Conservation (phyloP, 202 grass and related monocot genomes). For the Cymbopogon flexuosus region DNA sequence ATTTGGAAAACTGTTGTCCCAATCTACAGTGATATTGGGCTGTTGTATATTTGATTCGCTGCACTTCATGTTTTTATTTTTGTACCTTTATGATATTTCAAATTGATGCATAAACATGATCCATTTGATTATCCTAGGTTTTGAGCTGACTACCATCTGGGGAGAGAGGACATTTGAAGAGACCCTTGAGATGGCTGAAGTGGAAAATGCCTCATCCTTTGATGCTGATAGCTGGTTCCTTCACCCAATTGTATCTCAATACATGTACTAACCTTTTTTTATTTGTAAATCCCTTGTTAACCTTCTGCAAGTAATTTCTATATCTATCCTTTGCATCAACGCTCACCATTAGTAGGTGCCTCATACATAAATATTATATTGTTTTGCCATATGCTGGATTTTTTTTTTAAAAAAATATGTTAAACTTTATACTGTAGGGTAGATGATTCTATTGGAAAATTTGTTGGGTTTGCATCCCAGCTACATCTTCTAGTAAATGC, state of each 20-base stretch:
- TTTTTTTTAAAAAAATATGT: background rate
- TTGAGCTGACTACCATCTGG: constrained; percentile 80
- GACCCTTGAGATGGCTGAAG: constrained; percentile 94
- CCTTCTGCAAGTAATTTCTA: background rate
- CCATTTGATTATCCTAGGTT: constrained; percentile 48
- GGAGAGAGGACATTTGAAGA: constrained; percentile 71
- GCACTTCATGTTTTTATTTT: background rate
- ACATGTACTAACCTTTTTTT: constrained; percentile 55
- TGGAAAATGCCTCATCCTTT: constrained; percentile 87
- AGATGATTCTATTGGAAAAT: constrained; percentile 78
- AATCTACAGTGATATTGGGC: background rate
- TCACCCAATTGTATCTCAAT: constrained; percentile 62
- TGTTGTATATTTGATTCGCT: constrained; percentile 11
- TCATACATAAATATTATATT: background rate
- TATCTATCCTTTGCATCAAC: constrained; percentile 7
- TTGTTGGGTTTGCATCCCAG: constrained; percentile 96
- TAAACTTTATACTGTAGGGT: constrained; percentile 53
- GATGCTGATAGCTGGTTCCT: constrained; percentile 91
- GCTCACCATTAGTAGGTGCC: background rate
- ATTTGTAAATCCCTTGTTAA: constrained; percentile 6
- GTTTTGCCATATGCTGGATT: background rate
- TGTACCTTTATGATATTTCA: constrained; percentile 1
- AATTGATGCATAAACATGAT: constrained; percentile 17
- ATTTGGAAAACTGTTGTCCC: background rate
- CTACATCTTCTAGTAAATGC: constrained; percentile 75